phyloP scores from a whole-genome alignment of 192 early-diverging fungal genomes.

The Paraglomus occultum region DNA sequence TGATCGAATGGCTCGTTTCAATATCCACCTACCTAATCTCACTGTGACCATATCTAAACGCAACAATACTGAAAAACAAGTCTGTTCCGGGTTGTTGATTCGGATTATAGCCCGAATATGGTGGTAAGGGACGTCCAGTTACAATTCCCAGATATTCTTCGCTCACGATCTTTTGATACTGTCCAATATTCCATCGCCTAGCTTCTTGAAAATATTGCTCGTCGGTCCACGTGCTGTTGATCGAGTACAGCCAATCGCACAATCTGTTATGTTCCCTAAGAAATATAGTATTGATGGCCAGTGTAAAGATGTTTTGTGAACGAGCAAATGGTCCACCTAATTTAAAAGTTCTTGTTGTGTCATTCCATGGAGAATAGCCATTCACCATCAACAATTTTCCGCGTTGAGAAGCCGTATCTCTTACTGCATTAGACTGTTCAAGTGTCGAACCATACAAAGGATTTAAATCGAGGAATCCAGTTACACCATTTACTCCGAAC shows the following conservation, averaged over 20 bases:
- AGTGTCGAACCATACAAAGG: background rate
- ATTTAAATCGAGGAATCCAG: conserved; percentile 2
- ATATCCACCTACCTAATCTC: conserved; percentile 6
- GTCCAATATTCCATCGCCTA: conserved; percentile 5
- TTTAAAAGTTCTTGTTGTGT: no score
- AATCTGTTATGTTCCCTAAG: conserved; percentile 8
- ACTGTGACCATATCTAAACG: conserved; percentile 4
- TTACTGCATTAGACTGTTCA: no score
- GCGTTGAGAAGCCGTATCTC: background rate
- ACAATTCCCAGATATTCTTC: conserved; percentile 2
- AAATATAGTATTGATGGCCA: background rate
- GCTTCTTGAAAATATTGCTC: conserved; percentile 23
- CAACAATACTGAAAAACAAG: background rate
- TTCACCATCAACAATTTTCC: no score
- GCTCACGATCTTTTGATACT: background rate
- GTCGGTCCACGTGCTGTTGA: background rate
- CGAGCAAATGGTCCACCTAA: background rate
- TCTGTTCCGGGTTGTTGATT: background rate
- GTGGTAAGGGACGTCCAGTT: background rate
- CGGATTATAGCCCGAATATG: background rate
- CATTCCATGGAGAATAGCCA: no score
- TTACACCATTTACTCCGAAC: background rate
- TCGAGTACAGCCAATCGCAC: background rate
- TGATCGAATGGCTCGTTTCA: background rate
- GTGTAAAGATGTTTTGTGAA: background rate